These are phyloP conservation scores for Exophiala sideris DNA, from an alignment of 2,329 filamentous ascomycete species.

Conservation along the genomic window DNA sequence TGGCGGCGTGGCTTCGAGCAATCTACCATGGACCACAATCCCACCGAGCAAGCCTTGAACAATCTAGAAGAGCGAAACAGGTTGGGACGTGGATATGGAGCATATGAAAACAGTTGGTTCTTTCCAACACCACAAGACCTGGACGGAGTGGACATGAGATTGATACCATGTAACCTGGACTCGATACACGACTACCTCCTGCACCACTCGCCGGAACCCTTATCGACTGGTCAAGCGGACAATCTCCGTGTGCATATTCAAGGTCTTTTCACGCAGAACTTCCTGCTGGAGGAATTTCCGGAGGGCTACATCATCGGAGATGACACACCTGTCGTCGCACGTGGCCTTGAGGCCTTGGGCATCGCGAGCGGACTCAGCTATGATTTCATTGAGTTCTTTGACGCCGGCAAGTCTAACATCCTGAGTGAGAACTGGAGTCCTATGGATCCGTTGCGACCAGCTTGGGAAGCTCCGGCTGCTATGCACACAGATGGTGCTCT, in stretches of 20 bases:
- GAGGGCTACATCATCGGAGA: conserved; percentile 25
- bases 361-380: conserved; percentile 11
- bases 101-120: conserved; percentile 25
- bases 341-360: conserved; percentile 4
- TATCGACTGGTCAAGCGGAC: conserved; percentile 9
- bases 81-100: conserved; percentile 21
- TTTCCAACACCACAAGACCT: conserved; percentile 8
- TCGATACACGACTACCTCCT: conserved; percentile 16
- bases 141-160: conserved; percentile 9
- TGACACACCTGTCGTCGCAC: conserved; percentile 15
- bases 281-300: conserved; percentile 23
- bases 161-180: conserved; percentile 19
- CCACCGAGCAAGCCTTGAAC: conserved; percentile 16
- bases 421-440: conserved; percentile 13
- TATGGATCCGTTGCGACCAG: not conserved
- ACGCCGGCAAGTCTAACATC: conserved; percentile 2
- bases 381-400: conserved; percentile 13
- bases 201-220: conserved; percentile 3
- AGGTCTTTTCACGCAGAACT: conserved; percentile 24
- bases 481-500: conserved; percentile 10
- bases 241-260: conserved; percentile 22
- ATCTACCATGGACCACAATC: conserved; percentile 18
- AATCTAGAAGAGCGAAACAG: conserved; percentile 12
- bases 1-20: conserved; percentile 19
- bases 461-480: not conserved